Evolutionary conservation across 768 basidiomycete genomes (phyloP).

Genomic region (Boletus subcaerulescens): DNA sequence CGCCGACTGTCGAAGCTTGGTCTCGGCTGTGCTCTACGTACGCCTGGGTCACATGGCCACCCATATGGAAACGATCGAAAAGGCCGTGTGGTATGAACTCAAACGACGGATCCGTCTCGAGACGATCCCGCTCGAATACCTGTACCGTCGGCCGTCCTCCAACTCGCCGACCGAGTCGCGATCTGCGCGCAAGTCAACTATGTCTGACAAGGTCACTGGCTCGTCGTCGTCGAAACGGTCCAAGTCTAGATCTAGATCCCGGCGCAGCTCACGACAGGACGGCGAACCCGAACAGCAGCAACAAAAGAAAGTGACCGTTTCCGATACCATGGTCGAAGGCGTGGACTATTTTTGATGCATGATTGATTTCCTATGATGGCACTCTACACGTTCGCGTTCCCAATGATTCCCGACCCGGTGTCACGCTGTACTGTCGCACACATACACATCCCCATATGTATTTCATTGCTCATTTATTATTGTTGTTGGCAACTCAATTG

Average conservation of each 20-base stretch:
- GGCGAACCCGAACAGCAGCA: not conserved
- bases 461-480: not conserved
- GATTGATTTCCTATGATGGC: no score
- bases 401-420: no score
- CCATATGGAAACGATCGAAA: slow-evolving; percentile 41
- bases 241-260: slow-evolving; percentile 8
- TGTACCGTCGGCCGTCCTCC: slow-evolving; percentile 15
- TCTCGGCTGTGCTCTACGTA: slow-evolving; percentile 33
- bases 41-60: slow-evolving; percentile 33
- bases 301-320: not conserved
- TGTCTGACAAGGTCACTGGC: not conserved
- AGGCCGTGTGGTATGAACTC: slow-evolving; percentile 34
- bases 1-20: slow-evolving; percentile 33
- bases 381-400: not conserved
- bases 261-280: not conserved
- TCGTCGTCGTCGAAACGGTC: slow-evolving; percentile 1
- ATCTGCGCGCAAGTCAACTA: not conserved
- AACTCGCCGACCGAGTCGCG: not conserved
- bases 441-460: slow-evolving; percentile 8
- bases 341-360: slow-evolving; percentile 31
- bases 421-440: no score
- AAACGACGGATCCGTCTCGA: slow-evolving; percentile 30
- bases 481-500: not conserved
- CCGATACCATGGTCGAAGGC: slow-evolving; percentile 25
- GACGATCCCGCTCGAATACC: slow-evolving; percentile 14